Conservation (phyloP, 352 stramenopile genomes). For the Phytophthora multivora region DNA sequence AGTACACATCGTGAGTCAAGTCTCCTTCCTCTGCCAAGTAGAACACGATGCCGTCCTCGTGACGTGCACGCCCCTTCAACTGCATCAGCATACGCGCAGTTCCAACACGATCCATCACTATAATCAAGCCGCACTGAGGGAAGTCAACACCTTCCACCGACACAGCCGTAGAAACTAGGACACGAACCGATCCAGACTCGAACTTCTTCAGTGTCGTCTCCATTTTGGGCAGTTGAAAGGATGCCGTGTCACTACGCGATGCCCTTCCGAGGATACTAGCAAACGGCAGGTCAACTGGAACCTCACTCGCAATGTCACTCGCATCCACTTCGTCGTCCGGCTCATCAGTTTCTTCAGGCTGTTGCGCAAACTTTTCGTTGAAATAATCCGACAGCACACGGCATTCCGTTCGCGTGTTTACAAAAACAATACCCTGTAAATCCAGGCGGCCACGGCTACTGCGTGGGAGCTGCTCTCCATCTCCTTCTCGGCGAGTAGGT, state of each 20-base stretch:
- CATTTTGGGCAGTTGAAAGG: constrained; percentile 64
- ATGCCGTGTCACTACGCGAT: constrained; percentile 55
- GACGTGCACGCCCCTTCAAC: constrained; percentile 69
- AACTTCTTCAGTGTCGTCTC: constrained; percentile 60
- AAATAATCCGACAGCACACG: constrained; percentile 81
- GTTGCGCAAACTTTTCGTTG: constrained; percentile 59
- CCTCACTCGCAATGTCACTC: constrained; percentile 6
- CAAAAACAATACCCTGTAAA: constrained; percentile 86
- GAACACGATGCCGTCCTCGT: constrained; percentile 78
- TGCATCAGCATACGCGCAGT: constrained; percentile 74
- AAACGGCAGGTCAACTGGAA: constrained; percentile 33
- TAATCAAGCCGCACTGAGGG: constrained; percentile 68
- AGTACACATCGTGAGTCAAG: constrained; percentile 49
- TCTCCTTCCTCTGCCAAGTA: constrained; percentile 69
- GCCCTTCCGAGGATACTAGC: constrained; percentile 71
- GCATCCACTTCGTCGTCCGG: constrained; percentile 27
- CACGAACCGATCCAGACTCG: constrained; percentile 53
- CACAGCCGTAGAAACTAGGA: constrained; percentile 80
- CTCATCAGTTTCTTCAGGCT: background rate
- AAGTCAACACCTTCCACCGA: constrained; percentile 85
- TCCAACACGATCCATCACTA: constrained; percentile 63
- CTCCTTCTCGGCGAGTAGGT: background rate
- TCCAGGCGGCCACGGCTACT: constrained; percentile 7
- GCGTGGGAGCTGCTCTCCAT: background rate
- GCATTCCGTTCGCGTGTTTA: constrained; percentile 81